phyloP scores from a whole-genome alignment of 345 rosid genomes.

The Eucalyptus marginata region DNA sequence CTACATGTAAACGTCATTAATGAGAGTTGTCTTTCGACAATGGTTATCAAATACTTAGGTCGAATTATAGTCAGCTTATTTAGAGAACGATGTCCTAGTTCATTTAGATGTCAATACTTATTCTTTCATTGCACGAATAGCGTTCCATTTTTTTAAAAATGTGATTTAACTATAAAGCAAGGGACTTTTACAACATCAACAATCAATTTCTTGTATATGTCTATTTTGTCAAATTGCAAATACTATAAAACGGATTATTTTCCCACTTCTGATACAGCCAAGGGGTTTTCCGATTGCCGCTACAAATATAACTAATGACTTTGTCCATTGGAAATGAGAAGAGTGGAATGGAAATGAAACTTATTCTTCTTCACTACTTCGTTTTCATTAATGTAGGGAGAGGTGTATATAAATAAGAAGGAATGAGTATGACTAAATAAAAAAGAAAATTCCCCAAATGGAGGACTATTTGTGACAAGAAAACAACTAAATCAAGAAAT shows the following conservation, averaged over 20 bases:
- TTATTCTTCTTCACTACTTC: neutral
- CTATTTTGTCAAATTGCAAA: neutral
- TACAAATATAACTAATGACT: neutral
- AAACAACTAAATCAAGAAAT: neutral
- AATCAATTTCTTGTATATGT: neutral
- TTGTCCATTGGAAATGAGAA: neutral
- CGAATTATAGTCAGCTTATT: neutral
- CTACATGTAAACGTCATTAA: neutral
- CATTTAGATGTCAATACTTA: neutral
- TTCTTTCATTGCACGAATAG: neutral
- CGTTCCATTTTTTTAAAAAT: neutral
- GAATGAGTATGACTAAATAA: neutral
- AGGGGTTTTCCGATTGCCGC: neutral
- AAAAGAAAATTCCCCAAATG: neutral
- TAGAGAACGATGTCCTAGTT: neutral
- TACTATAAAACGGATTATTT: neutral
- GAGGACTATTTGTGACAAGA: neutral
- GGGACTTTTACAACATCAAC: neutral
- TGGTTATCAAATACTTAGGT: neutral
- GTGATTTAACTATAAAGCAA: slow-evolving; percentile 25
- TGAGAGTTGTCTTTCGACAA: neutral
- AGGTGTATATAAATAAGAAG: neutral
- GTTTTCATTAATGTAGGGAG: neutral
- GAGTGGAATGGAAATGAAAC: neutral
- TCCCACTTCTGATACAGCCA: neutral